Conservation (phyloP, 2,329 filamentous ascomycete genomes). For the Thielaviopsis punctulata region DNA sequence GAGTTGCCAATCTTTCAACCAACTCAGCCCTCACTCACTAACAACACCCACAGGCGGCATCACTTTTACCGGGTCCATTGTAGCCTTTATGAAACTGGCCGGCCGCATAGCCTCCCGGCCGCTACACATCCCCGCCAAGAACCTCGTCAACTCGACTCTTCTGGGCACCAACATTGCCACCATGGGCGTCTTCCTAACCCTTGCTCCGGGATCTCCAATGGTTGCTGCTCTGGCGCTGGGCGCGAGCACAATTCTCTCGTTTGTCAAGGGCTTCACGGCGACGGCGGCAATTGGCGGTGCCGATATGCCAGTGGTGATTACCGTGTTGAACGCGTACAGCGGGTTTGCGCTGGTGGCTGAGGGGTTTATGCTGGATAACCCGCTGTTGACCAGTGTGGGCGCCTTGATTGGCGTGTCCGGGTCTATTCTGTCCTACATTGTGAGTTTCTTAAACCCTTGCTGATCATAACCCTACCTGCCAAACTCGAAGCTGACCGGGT, state of each 20-base stretch:
- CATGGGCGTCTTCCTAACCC: constrained; percentile 67
- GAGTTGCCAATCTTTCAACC: constrained; percentile 5
- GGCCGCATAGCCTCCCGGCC: constrained; percentile 69
- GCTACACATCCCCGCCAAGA: constrained; percentile 53
- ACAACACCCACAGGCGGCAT: constrained; percentile 36
- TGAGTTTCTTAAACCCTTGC: not conserved
- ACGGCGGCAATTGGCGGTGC: constrained; percentile 82
- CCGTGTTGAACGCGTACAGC: constrained; percentile 77
- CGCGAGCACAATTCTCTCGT: constrained; percentile 61
- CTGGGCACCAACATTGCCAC: constrained; percentile 63
- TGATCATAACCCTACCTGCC: not conserved
- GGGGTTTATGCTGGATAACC: constrained; percentile 81
- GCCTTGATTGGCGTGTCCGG: constrained; percentile 78
- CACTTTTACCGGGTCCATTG: constrained; percentile 80
- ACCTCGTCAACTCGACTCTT: constrained; percentile 57
- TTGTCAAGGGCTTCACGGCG: constrained; percentile 74
- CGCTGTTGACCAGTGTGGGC: constrained; percentile 68
- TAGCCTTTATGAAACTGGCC: constrained; percentile 75
- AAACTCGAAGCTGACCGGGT: not conserved
- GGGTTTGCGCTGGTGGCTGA: constrained; percentile 82
- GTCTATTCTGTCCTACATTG: constrained; percentile 71
- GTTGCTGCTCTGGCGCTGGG: constrained; percentile 65
- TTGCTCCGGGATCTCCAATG: constrained; percentile 61
- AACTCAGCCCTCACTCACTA: not conserved
- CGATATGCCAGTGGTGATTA: constrained; percentile 86